Conservation (phyloP, 2,329 filamentous ascomycete genomes). For the Xylariaceae sp. region DNA sequence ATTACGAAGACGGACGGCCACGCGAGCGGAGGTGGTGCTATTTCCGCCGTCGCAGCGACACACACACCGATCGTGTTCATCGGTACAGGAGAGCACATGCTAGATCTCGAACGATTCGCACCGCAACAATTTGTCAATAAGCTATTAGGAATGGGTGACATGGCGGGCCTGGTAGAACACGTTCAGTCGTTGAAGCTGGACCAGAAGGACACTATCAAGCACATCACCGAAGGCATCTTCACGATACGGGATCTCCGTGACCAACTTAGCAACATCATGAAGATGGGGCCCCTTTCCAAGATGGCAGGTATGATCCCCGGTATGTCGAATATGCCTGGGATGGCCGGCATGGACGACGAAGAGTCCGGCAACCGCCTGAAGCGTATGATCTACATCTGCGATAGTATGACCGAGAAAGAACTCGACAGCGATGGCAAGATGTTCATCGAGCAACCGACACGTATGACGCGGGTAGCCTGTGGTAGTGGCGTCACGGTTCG, state of each 20-base stretch:
- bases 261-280: slow-evolving; percentile 97
- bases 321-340: slow-evolving; percentile 71
- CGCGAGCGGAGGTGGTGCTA: slow-evolving; percentile 91
- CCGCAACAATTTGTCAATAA: slow-evolving; percentile 93
- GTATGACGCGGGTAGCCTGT: slow-evolving; percentile 86
- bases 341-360: slow-evolving; percentile 94
- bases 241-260: slow-evolving; percentile 91
- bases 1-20: slow-evolving; percentile 98
- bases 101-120: slow-evolving; percentile 89
- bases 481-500: slow-evolving; percentile 86
- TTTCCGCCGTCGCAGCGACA: slow-evolving; percentile 93
- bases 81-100: slow-evolving; percentile 94
- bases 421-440: slow-evolving; percentile 93
- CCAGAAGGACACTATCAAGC: slow-evolving; percentile 98
- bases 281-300: slow-evolving; percentile 96
- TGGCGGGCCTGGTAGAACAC: slow-evolving; percentile 91
- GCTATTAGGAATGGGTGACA: slow-evolving; percentile 94
- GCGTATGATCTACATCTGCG: slow-evolving; percentile 98
- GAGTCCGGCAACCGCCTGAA: slow-evolving; percentile 91
- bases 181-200: slow-evolving; percentile 93
- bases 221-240: slow-evolving; percentile 95
- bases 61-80: slow-evolving; percentile 97
- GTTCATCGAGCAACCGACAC: slow-evolving; percentile 84
- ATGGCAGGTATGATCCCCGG: slow-evolving; percentile 99
- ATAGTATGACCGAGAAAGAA: slow-evolving; percentile 96